Percentiles rank a stretch among this genome's conserved stretches.
Conservation (phyloP, 2,329 filamentous ascomycete genomes). For the Hypoxylon sp. region DNA sequence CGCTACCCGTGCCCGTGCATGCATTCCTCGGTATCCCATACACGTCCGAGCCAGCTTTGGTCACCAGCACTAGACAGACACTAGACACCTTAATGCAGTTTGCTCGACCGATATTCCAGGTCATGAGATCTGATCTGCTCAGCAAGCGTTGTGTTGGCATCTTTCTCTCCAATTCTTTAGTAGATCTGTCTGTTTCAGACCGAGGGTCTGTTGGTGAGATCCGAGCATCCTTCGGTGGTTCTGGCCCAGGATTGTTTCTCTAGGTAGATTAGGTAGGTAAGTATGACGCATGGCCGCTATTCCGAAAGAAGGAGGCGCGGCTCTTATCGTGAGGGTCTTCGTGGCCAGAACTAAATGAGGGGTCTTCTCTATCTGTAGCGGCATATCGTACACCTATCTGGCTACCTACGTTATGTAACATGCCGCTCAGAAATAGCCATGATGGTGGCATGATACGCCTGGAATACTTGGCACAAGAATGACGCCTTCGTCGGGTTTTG, state of each 20-base stretch:
- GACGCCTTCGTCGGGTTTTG: slow-evolving; percentile 2
- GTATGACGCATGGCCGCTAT: slow-evolving; percentile 20
- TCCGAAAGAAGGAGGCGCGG: slow-evolving; percentile 41
- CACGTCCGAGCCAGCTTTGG: not conserved
- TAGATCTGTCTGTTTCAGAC: slow-evolving; percentile 11
- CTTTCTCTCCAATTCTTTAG: not conserved
- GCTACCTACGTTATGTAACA: slow-evolving; percentile 36
- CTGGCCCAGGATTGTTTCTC: not conserved
- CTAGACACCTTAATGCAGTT: not conserved
- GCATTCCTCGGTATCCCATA: slow-evolving; percentile 1
- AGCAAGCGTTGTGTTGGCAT: not conserved
- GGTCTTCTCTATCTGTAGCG: slow-evolving; percentile 12
- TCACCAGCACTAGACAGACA: not conserved
- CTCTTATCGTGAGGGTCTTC: slow-evolving; percentile 30
- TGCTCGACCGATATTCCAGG: not conserved
- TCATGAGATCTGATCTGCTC: slow-evolving; percentile 6
- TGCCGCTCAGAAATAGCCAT: slow-evolving; percentile 24
- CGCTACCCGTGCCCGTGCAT: too few relatives aligned
- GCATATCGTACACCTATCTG: slow-evolving; percentile 7
- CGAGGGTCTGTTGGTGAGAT: slow-evolving; percentile 3
- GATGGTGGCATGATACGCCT: not conserved
- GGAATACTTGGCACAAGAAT: not conserved
- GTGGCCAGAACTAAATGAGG: slow-evolving; percentile 2
- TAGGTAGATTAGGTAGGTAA: not conserved
- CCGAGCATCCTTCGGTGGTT: slow-evolving; percentile 4